Base-by-base conservation (phyloP, 768 basidiomycete species). In the Collybia nuda region DNA sequence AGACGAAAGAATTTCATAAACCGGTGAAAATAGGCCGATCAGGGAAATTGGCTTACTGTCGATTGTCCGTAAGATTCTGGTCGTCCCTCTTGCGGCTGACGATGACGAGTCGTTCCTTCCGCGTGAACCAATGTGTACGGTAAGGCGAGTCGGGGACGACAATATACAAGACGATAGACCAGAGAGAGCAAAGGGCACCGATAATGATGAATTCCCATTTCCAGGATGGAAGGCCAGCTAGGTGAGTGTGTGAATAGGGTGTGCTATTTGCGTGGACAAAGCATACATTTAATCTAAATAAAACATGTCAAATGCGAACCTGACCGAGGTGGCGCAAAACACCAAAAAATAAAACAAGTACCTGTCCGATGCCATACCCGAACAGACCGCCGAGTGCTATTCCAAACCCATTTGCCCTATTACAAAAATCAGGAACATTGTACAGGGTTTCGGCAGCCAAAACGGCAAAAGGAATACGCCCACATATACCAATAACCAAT, bases 321-420 rank as follows among this genome's bases (percentile, higher is more conserved):
- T 32, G 12, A 32, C 32, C 32, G 32, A 32, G 32, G 32, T 32
- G 32, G 9, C 32, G 32, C 32, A 14, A 11, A 32, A 5, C 6
- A 32, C 32, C 24, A 26, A 26, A 7, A 7, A 32, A 32, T 32
- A 32, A 32, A 32, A 32, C 12, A 32, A 11, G 32, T 32, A 54
- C 48, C 22, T 57, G 48, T 7, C 62, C 62, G 36, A 63, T 63
- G 6, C 44, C 62, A 28, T 62, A 63, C 44, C 73, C 72, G 15
- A 75, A 56, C 9, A 74, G 57, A 3, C 72, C 72, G 35, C 73
- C 72, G 8, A 63, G 55, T 0, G 67, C 74, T 18, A 73, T 70
- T 6, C 74, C 73, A 12, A 74, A 17, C 1, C 74, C 74, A 51
- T 76, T 75, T 26, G 68, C 68, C 6, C 57, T 32, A 14, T 32